Base-by-base conservation (phyloP, 805 yeast genomes). In the Pichia eremophila region DNA sequence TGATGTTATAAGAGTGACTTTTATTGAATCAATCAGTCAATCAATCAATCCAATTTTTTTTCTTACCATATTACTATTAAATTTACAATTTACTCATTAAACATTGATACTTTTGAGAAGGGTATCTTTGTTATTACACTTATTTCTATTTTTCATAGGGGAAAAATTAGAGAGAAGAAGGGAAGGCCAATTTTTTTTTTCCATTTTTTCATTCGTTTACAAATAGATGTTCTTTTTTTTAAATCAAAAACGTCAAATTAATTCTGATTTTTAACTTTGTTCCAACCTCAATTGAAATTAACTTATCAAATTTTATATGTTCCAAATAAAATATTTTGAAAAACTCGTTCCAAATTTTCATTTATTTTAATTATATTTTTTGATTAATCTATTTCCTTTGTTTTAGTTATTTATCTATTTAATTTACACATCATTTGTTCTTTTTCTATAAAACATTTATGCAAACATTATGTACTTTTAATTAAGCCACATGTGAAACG, bases 131-230 rank as follows among this genome's bases (percentile, higher is more conserved):
- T 27, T 19, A 10, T 34, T 29, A 29, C 18, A 18, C 12, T 43
- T 38, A 17, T 18, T 28, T 15, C 38, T 11, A 27, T 25, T 28
- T 40, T 18, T 38, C 11, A 28, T 34, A 36, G 49, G 48, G 45
- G 37, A 46, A 44, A 28, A 40, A 40, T 43, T 40, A 46, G 51
- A 49, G 44, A 46, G 49, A 43, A 42, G 43, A 43, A 44, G 51
- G 46, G 51, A 44, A 41, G 17, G 43, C 40, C 39, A 39, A 12
- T 17, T 32, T 28, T 38, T 34, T 14, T 42, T 34, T 34, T 7
- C 15, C 12, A 10, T 46, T 19, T 39, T 41, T 44, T 36, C 38
- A 8, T 27, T 18, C 14, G 32, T 29, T 29, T 29, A 29, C 8
- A 10, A 29, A 29, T 29, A 29, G 6, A 29, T 29, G 32, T 22